Evolutionary conservation across 176 grass and related monocot genomes (phyloP), one percentile per base, ranked within the genome.

Genomic region (Thalia dealbata): DNA sequence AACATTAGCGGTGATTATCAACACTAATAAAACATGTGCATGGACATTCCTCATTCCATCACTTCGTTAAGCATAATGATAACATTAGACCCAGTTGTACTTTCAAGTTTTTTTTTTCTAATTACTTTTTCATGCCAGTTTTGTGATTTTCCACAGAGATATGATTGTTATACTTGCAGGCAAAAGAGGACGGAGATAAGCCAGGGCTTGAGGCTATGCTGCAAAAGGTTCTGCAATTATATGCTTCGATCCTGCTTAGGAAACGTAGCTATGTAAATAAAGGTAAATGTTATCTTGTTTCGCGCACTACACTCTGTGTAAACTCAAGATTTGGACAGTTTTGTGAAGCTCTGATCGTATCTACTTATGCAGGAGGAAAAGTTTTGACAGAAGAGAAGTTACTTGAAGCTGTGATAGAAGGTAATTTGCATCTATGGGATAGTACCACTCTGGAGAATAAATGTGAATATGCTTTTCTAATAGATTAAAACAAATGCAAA

Each of bases 211-310:
- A 84, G 73, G 90, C 83, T 70, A 93, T 97, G 95, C 69, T 99
- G 66, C 95, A 88, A 82, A 93, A 86, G 71, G 85, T 93, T 25
- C 73, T 99, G 79, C 95, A 99, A 70, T 46, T 99, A 54, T 99
- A 93, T 81, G 95, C 90, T 86, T 99, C 81, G 45, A 99, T 70
- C 74, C 75, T 81, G 78, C 87, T 93, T 16, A 64, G 67, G 72
- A 99, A 93, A 69, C 87, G 90, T 52, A 99, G 87, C 76, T 93
- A 99, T 48, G 90, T 85, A 61, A 71, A 84, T 50, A 99, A 91
- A 97, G 95, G 95, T 97, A 65, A 64, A 74, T 3, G 50, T 43
- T 14, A 76, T 72, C 28, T 61, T 25, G 22, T 61, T 15, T n/a
- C 21, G 16, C 6, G 22, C 11, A 43, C 22, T 44, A 69, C 11